These are phyloP conservation scores for Trichoderma breve DNA, from an alignment of 2,329 filamentous ascomycete genomes.

Conservation along the genomic window DNA sequence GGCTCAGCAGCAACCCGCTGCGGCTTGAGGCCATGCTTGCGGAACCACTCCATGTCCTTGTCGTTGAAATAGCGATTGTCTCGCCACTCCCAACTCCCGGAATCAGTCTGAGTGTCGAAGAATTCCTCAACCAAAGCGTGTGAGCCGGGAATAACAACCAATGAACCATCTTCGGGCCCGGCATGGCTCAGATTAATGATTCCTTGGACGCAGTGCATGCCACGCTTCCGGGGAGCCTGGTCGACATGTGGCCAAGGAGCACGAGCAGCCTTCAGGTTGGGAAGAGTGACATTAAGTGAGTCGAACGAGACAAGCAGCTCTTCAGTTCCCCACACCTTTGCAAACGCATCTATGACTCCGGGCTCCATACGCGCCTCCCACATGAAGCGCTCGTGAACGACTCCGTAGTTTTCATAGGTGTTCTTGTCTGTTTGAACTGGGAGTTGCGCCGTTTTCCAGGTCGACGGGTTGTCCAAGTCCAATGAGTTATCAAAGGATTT, in stretches of 20 bases:
- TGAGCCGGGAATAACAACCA: not conserved
- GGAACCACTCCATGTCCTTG: not conserved
- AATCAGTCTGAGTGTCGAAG: not conserved
- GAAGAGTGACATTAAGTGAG: not conserved
- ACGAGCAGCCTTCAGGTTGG: not conserved
- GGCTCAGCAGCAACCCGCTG: not conserved
- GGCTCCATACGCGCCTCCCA: not conserved
- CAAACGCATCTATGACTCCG: not conserved
- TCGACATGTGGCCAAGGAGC: not conserved
- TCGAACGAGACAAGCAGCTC: not conserved
- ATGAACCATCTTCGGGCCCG: not conserved
- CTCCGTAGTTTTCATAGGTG: not conserved
- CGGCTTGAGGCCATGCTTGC: not conserved
- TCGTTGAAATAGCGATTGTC: not conserved
- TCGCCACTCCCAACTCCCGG: not conserved
- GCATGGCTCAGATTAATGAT: not conserved
- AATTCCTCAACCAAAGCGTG: not conserved
- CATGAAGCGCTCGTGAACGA: not conserved
- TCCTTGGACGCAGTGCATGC: not conserved
- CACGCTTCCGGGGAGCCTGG: not conserved
- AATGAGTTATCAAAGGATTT: not conserved
- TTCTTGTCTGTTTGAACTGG: not conserved
- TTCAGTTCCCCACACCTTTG: not conserved
- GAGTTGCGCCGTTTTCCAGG: not conserved
- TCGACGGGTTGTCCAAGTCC: not conserved